Evolutionary conservation across 148 eudicot genomes (phyloP), one percentile per base, ranked within the genome.

Genomic region (Dianthus caryophyllus): DNA sequence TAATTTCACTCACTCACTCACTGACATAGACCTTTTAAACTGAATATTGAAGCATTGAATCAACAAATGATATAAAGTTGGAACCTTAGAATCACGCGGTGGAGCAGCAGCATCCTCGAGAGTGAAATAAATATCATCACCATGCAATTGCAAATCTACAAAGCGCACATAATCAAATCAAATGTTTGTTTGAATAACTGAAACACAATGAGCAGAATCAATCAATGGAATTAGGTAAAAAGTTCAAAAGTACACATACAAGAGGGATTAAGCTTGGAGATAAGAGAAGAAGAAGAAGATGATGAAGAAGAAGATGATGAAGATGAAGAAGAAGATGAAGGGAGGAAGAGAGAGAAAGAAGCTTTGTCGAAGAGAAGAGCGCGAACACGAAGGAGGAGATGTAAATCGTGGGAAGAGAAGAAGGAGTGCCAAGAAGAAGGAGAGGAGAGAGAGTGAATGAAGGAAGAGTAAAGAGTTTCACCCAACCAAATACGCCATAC

Each of bases 321-420:
- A 33, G 38, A 59, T 13, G 74, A 26, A 38, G 76, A 68, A 25
- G 22, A 74, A 36, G 64, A 48, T 9, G 70, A 30, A 49, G 44
- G 79, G 47, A 20, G 73, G 76, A 49, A 80, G 74, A 75, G 76
- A 77, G 78, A 83, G 87, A 73, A 79, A 76, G 62, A 82, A 5
- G 85, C 98, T 68, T 95, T 95, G 25, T 95, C 99, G 69, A 90
- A 94, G 76, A 94, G 88, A 27, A 94, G 96, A 70, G 99, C 99
- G 0, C 99, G 96, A 50, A 68, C 96, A 64, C 97, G 83, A 55
- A 94, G 92, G 65, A 85, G 93, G 50, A 94, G 87, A 0, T 83
- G 87, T 64, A 88, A 78, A 71, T 83, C 84, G 66, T 79, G 74
- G 81, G 71, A 21, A 43, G 76, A 68, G 84, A 94, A 78, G 80